Base-by-base conservation (phyloP, 345 rosid species). In the Kernera saxatilis region DNA sequence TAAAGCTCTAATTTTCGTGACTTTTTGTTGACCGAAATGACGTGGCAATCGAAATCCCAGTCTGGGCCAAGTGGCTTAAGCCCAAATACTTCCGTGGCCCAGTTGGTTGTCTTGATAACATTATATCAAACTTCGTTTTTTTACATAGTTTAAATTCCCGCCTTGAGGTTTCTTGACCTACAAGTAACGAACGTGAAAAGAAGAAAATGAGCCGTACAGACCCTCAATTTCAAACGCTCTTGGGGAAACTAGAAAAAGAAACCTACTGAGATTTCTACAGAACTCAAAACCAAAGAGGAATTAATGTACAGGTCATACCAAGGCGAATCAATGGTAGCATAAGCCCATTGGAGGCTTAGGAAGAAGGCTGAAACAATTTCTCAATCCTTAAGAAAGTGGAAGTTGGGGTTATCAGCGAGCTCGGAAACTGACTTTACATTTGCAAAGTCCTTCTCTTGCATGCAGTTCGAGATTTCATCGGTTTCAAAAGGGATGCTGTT, bases 401-500 rank as follows among this genome's bases (percentile, higher is more conserved):
- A 91, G 84, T 82, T 84, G 3, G 89, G 85, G 80, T 86, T 87
- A 76, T 81, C 86, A 61, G 84, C 73, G 68, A 91, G 89, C 51
- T 86, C 91, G 23, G 78, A 81, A 13, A 90, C 89, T 8, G 95
- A 78, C 73, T 84, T 77, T 36, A 87, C 89, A 39, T 79, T 83
- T 18, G 77, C 55, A 45, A 87, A 88, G 52, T 91, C 97, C 64
- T 69, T 89, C 64, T 79, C 91, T 69, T 85, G 76, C 59, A 80
- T 43, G 29, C 83, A 74, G 75, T 43, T 77, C 1, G 88, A 52
- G 26, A 91, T 73, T 25, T 91, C 99, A 3, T 94, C 99, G 5
- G 83, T 75, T 2, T 93, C 85, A 82, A 91, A 94, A 5, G 96
- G 97, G 58, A 89, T 89, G 80, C 97, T 91, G 86, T 77, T 49